These are phyloP conservation scores for Silene coronaria DNA, from an alignment of 179 eudicot species.

Conservation along the genomic window DNA sequence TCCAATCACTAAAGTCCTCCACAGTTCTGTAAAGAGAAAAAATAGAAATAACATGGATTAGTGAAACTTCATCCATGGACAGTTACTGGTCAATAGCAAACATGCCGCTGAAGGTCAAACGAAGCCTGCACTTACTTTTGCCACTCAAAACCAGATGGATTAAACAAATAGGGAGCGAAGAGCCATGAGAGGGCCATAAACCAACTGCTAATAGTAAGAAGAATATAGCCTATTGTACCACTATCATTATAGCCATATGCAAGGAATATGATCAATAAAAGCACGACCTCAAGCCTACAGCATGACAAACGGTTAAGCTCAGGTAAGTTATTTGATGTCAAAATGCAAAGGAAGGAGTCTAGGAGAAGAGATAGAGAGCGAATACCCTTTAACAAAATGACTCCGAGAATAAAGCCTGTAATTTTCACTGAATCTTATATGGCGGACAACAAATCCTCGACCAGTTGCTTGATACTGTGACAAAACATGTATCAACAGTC, in stretches of 20 bases:
- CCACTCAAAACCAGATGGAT: conserved; percentile 98
- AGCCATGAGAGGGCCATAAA: conserved; percentile 95
- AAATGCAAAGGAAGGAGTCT: neutral
- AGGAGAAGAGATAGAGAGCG: conserved; percentile 16
- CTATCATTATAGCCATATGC: conserved; percentile 72
- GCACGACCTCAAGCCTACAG: conserved; percentile 76
- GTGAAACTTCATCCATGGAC: neutral
- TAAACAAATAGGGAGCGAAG: conserved; percentile 92
- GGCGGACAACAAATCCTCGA: conserved; percentile 94
- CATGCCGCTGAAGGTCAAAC: neutral
- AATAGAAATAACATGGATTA: neutral
- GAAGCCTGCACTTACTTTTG: conserved; percentile 62
- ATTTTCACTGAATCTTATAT: conserved; percentile 92
- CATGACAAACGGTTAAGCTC: conserved; percentile 11
- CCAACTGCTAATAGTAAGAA: conserved; percentile 92
- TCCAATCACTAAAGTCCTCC: conserved; percentile 97
- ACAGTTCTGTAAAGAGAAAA: conserved; percentile 51
- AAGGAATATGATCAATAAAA: conserved; percentile 69
- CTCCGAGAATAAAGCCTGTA: conserved; percentile 98
- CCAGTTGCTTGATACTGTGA: conserved; percentile 97
- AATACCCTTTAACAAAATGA: conserved; percentile 95
- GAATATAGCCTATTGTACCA: conserved; percentile 72
- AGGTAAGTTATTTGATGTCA: neutral
- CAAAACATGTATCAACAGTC: conserved; percentile 4
- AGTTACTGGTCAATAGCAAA: neutral